Conservation (phyloP, 345 rosid species). For the Trapa incisa region DNA sequence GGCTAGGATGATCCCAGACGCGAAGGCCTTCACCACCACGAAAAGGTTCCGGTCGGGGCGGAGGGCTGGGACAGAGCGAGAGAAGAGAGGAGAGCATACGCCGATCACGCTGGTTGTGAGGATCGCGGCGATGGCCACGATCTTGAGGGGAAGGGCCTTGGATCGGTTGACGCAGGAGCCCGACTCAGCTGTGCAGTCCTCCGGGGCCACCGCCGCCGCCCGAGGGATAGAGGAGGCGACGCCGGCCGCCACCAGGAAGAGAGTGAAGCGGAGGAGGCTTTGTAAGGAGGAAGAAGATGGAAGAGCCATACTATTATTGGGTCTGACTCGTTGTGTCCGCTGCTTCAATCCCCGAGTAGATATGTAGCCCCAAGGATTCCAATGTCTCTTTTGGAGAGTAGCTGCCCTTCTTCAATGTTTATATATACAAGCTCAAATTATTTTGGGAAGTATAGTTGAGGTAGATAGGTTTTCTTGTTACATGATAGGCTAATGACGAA, state of each 20-base stretch:
- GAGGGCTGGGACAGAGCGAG: constrained; percentile 18
- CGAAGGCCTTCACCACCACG: constrained; percentile 55
- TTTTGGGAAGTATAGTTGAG: no score
- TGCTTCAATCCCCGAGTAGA: no score
- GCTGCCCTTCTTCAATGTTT: no score
- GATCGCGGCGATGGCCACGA: constrained; percentile 30
- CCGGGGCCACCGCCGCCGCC: background rate
- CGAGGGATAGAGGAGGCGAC: background rate
- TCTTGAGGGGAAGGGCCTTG: background rate
- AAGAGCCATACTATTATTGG: no score
- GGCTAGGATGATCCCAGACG: constrained; percentile 55
- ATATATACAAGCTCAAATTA: no score
- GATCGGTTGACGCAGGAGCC: background rate
- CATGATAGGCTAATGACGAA: no score
- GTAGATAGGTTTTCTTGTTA: no score
- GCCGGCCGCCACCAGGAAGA: background rate
- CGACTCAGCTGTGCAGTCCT: background rate
- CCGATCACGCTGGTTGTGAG: constrained; percentile 43
- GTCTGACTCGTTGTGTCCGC: no score
- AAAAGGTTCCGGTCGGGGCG: constrained; percentile 41
- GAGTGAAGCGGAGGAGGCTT: no score
- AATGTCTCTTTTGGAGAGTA: no score
- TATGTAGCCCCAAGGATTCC: no score
- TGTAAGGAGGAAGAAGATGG: no score
- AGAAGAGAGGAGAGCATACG: constrained; percentile 30